Conservation (phyloP, 177 flowering plant species). For the Telopea speciosissima region DNA sequence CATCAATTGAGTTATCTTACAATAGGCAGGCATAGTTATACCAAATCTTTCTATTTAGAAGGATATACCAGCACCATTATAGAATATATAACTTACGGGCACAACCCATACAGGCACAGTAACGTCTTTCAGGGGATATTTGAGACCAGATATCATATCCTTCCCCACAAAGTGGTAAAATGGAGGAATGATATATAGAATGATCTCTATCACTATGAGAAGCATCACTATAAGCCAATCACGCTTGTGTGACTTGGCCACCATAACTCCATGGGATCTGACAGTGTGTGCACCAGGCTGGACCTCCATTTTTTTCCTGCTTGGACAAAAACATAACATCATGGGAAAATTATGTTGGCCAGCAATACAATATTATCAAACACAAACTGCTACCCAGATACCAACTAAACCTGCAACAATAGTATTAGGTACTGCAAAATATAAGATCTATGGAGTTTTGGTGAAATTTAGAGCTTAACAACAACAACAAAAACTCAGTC, state of each 20-base stretch:
- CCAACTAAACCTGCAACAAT: too few species aligned
- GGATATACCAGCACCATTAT: background rate
- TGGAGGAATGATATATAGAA: constrained; percentile 36
- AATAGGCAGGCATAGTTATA: background rate
- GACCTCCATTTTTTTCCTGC: constrained; percentile 22
- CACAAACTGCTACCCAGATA: too few species aligned
- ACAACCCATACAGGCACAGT: constrained; percentile 55
- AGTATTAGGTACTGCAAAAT: too few species aligned
- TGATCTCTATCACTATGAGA: constrained; percentile 27
- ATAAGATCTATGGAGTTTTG: too few species aligned
- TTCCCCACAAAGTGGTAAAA: constrained; percentile 46
- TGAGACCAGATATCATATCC: constrained; percentile 47
- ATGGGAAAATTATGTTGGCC: background rate
- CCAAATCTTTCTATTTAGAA: background rate
- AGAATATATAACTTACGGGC: constrained; percentile 28
- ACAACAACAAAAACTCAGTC: too few species aligned
- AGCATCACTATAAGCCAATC: constrained; percentile 49
- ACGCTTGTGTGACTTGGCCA: constrained; percentile 39
- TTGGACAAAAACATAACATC: constrained; percentile 1
- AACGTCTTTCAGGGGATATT: constrained; percentile 36
- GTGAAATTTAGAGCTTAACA: too few species aligned
- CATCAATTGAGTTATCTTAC: constrained; percentile 3
- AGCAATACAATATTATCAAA: constrained; percentile 7
- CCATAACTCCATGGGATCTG: constrained; percentile 37
- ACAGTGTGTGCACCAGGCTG: constrained; percentile 36